Evolutionary conservation across 352 stramenopile species (phyloP).

Genomic region (Halophytophthora polymorphica): DNA sequence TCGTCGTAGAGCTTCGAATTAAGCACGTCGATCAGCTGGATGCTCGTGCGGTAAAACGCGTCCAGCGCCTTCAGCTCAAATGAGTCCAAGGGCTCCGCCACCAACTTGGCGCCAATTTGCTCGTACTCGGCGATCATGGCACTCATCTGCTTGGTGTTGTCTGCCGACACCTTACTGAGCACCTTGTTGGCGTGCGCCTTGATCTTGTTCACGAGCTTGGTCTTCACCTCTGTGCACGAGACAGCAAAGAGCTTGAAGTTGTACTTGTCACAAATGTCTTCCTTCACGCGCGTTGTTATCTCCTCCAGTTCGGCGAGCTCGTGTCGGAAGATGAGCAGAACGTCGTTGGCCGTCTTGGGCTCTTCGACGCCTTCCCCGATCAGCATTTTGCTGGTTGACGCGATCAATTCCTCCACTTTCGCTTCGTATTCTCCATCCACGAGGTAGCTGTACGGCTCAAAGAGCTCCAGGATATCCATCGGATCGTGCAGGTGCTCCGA

Average conservation of each 20-base stretch:
- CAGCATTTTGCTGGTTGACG: constrained; percentile 22
- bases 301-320: constrained; percentile 57
- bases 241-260: constrained; percentile 89
- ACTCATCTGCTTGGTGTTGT: constrained; percentile 88
- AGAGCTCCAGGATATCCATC: constrained; percentile 59
- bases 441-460: constrained; percentile 72
- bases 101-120: constrained; percentile 82
- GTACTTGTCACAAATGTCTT: constrained; percentile 79
- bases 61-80: constrained; percentile 88
- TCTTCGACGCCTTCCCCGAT: constrained; percentile 9
- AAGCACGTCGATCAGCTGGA: constrained; percentile 66
- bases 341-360: constrained; percentile 31
- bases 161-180: constrained; percentile 77
- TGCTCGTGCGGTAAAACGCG: constrained; percentile 78
- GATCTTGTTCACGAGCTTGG: constrained; percentile 71
- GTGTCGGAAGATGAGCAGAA: constrained; percentile 39
- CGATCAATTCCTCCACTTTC: constrained; percentile 52
- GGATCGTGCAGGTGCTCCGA: constrained; percentile 68
- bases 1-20: constrained; percentile 76
- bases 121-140: constrained; percentile 86
- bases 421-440: constrained; percentile 78
- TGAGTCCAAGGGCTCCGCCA: constrained; percentile 87
- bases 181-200: constrained; percentile 65
- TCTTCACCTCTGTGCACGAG: constrained; percentile 85
- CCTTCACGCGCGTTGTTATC: constrained; percentile 43